phyloP scores from a whole-genome alignment of 208 protist genomes.

The Borovskyia barvae region DNA sequence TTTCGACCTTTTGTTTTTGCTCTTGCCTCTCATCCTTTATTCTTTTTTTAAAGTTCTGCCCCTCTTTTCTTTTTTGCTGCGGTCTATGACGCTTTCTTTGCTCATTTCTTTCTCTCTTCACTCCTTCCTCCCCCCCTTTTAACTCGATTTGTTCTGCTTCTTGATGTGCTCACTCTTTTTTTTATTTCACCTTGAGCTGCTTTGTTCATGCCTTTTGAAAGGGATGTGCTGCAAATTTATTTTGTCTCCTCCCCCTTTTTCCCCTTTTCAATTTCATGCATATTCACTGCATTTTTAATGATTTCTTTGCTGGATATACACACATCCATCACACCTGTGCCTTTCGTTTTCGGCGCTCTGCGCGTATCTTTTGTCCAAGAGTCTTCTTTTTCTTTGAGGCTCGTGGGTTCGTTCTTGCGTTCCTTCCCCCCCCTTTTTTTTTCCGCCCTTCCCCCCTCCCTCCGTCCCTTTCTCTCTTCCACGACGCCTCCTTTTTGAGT shows the following conservation, averaged over 20 bases:
- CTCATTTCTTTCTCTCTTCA: not conserved
- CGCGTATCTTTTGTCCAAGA: no score
- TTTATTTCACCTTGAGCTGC: not conserved
- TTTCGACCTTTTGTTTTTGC: not conserved
- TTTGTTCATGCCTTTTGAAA: not conserved
- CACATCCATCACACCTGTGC: not conserved
- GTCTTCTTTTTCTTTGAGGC: no score
- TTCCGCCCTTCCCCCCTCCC: not conserved
- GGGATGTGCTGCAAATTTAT: not conserved
- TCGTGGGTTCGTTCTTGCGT: no score
- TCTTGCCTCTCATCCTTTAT: not conserved
- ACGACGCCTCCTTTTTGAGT: no score
- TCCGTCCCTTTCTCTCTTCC: not conserved
- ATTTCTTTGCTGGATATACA: not conserved
- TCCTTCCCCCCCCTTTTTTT: not conserved
- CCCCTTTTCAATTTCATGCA: not conserved
- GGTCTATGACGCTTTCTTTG: not conserved
- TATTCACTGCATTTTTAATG: not conserved
- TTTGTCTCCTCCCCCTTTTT: not conserved
- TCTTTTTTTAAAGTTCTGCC: not conserved
- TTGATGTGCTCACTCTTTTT: not conserved
- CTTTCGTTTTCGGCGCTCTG: no score
- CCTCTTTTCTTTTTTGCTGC: constrained; percentile 4
- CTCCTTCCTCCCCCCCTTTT: not conserved
- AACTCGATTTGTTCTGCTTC: not conserved